Evolutionary conservation across 805 yeast species (phyloP).

Genomic region (Spathaspora arborariae): DNA sequence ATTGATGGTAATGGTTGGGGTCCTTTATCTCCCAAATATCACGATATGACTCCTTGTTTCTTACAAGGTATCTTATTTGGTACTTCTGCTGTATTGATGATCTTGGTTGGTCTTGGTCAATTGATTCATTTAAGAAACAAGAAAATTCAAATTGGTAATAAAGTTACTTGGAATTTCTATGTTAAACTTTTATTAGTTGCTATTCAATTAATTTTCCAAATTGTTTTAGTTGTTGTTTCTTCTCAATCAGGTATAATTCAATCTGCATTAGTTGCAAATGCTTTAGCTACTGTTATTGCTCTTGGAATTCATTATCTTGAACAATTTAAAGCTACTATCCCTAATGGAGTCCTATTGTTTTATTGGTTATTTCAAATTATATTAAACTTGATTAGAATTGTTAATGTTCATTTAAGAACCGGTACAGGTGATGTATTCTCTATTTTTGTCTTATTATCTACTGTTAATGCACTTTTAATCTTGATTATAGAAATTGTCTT

Average conservation of each 20-base stretch:
- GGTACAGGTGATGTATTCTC: constrained; percentile 16
- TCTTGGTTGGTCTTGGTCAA: constrained; percentile 40
- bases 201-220: constrained; percentile 37
- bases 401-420: constrained; percentile 38
- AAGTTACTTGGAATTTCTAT: constrained; percentile 36
- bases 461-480: constrained; percentile 38
- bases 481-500: constrained; percentile 41
- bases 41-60: constrained; percentile 60
- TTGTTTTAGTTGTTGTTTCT: constrained; percentile 13
- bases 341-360: constrained; percentile 64
- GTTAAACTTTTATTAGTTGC: constrained; percentile 38
- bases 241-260: constrained; percentile 19
- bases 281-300: constrained; percentile 48
- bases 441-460: constrained; percentile 25
- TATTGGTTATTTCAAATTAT: constrained; percentile 68
- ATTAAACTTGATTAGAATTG: constrained; percentile 43
- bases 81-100: constrained; percentile 37
- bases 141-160: constrained; percentile 23
- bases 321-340: constrained; percentile 58
- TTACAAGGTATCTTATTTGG: constrained; percentile 50
- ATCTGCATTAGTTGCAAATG: constrained; percentile 22
- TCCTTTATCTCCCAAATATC: constrained; percentile 34
- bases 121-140: constrained; percentile 26
- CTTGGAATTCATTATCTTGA: constrained; percentile 65
- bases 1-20: constrained; percentile 41